These are phyloP conservation scores for Helianthus tuberosus DNA, from an alignment of 129 eudicot species.

Conservation along the genomic window DNA sequence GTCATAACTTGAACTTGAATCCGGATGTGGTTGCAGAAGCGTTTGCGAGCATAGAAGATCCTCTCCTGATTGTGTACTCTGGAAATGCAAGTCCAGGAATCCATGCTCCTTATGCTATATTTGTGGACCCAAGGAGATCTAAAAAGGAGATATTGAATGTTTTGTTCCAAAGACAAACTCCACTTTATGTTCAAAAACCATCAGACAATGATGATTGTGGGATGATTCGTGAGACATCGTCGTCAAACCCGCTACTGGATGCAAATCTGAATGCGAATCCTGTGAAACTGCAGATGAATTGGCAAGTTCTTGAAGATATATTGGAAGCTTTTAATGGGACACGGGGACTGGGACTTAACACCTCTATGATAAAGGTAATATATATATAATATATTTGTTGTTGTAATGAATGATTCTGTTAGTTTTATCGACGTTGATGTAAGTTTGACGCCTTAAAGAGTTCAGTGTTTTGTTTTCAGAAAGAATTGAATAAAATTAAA, in stretches of 20 bases:
- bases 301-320: constrained; percentile 30
- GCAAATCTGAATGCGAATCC: constrained; percentile 5
- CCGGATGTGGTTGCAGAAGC: constrained; percentile 48
- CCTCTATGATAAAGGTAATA: constrained; percentile 43
- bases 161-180: constrained; percentile 35
- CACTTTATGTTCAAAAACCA: not conserved
- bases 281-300: constrained; percentile 17
- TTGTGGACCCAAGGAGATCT: constrained; percentile 39
- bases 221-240: not conserved
- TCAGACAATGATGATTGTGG: constrained; percentile 10
- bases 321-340: constrained; percentile 25
- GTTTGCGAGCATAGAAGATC: constrained; percentile 50
- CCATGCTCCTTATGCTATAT: constrained; percentile 39
- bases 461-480: constrained; percentile 22
- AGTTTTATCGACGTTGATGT: not conserved
- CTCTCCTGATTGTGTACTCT: constrained; percentile 48
- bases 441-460: not conserved
- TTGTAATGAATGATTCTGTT: not conserved
- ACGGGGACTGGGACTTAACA: constrained; percentile 17
- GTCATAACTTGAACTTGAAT: not conserved
- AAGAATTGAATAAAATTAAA: constrained; percentile 32
- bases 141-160: constrained; percentile 40
- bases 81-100: constrained; percentile 13
- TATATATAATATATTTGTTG: not conserved
- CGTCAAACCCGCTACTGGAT: not conserved